Percentiles rank a stretch among this genome's conserved stretches.
These are phyloP conservation scores for Heliophila coronopifolia DNA, from an alignment of 441 rosid genomes.

Conservation along the genomic window DNA sequence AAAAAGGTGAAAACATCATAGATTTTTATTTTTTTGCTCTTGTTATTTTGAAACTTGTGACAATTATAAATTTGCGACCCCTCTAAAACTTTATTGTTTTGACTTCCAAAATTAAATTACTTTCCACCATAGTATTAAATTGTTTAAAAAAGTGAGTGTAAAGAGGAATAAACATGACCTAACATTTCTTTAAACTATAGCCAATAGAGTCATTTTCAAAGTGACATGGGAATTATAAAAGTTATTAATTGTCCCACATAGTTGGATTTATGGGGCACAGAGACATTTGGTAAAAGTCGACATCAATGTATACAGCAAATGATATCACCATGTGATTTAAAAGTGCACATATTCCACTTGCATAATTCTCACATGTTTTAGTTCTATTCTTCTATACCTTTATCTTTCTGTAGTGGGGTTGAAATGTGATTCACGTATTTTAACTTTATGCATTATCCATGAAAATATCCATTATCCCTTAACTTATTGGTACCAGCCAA, in stretches of 20 bases:
- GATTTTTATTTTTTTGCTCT: too few species aligned
- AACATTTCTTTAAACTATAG: constrained; percentile 11
- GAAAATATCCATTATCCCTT: constrained; percentile 2
- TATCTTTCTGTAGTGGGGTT: constrained; percentile 12
- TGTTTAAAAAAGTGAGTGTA: constrained; percentile 22
- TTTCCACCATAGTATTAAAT: constrained; percentile 16
- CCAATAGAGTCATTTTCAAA: constrained; percentile 23
- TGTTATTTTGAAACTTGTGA: too few species aligned
- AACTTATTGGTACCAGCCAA: background rate
- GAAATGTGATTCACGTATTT: constrained; percentile 16
- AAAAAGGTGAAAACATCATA: too few species aligned
- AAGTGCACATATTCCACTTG: constrained; percentile 19
- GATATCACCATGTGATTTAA: constrained; percentile 27
- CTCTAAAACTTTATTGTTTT: too few species aligned
- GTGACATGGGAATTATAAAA: constrained; percentile 23
- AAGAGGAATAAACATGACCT: constrained; percentile 27
- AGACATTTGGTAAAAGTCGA: constrained; percentile 21
- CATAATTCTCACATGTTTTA: constrained; percentile 23
- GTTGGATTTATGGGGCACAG: constrained; percentile 25
- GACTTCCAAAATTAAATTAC: background rate
- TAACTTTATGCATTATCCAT: constrained; percentile 15
- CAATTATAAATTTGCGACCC: too few species aligned
- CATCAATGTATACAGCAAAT: constrained; percentile 14
- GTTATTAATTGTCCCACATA: constrained; percentile 26
- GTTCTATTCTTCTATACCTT: constrained; percentile 14